Evolutionary conservation across 176 grass and related monocot species (phyloP).

Genomic region (Pontederia crassipes): DNA sequence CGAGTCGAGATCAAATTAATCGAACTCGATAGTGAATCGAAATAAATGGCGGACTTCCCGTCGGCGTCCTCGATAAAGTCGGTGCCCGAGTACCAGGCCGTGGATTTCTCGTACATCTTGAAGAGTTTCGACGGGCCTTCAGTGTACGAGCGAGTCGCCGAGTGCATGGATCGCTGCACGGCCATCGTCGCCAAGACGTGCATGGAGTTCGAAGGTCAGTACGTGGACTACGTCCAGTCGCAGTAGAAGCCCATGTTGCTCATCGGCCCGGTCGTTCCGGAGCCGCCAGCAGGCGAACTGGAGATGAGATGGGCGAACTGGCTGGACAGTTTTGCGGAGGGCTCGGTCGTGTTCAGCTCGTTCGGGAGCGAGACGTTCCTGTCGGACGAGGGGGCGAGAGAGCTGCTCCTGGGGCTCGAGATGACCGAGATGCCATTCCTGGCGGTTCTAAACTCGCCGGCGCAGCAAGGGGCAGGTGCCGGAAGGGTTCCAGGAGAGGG

Average conservation of each 20-base stretch:
- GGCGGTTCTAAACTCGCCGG: slow-evolving; percentile 32
- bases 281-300: slow-evolving; percentile 24
- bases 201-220: slow-evolving; percentile 29
- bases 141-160: slow-evolving; percentile 13
- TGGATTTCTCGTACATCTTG: slow-evolving; percentile 27
- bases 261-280: slow-evolving; percentile 23
- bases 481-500: slow-evolving; percentile 20
- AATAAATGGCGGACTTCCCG: slow-evolving; percentile 20
- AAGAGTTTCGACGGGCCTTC: slow-evolving; percentile 11
- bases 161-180: background rate
- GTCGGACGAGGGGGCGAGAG: background rate
- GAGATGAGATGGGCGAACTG: slow-evolving; percentile 22
- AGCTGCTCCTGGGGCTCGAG: slow-evolving; percentile 50
- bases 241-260: slow-evolving; percentile 27
- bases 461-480: slow-evolving; percentile 1
- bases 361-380: slow-evolving; percentile 57
- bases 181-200: slow-evolving; percentile 28
- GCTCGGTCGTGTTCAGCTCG: slow-evolving; percentile 29
- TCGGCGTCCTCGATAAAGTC: slow-evolving; percentile 15
- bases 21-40: too few relatives aligned
- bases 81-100: slow-evolving; percentile 24
- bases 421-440: slow-evolving; percentile 24
- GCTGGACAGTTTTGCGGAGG: slow-evolving; percentile 32
- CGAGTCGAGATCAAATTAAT: too few relatives aligned
- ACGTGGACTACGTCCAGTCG: slow-evolving; percentile 18